Evolutionary conservation across 2,329 filamentous ascomycete genomes (phyloP), one percentile per base, ranked within the genome.

Genomic region (Claviceps quebecensis): DNA sequence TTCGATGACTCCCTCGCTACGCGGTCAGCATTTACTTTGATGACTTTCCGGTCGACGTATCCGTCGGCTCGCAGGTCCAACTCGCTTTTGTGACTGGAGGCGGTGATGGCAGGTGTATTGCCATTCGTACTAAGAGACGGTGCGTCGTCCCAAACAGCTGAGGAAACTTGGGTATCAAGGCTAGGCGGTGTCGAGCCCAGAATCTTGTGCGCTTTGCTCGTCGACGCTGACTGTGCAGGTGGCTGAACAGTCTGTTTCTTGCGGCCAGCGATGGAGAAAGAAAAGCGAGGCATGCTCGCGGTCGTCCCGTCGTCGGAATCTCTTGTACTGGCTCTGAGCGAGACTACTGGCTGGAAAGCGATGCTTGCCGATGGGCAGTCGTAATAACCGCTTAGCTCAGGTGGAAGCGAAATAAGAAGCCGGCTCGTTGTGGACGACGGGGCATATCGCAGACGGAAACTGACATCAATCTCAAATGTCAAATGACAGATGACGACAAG

Each of bases 121-220:
- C 73, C 68, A 60, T 69, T 74, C 56, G 74, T 72, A 41, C 64
- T 68, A 9, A 69, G 66, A 38, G 61, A 67, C 2, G 73, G 75
- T 16, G 58, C 58, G 7, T 65, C 59, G 49, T 76, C 72, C 72
- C 73, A 75, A 41, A 57, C 56, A 40, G 61, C 56, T 3, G 63
- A 56, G 8, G 66, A 60, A 55, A 60, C 56, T 4, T 63, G 56
- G 8, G 67, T 61, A 54, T 73, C 71, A 54, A 70, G 64, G 56
- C 64, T 72, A 57, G 74, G 64, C 5, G 70, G 69, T 26, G 68
- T 66, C 4, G 69, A 69, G 23, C 74, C 75, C 40, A 78, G 60
- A 16, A 77, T 68, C 57, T 70, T 73, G 56, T 76, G 73, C 1
- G 72, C 74, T 59, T 78, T 78, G 53, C 71, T 74, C 57, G 73